Percentiles rank a stretch among this genome's conserved stretches.
These are phyloP conservation scores for Wickerhamiella occidentalis DNA, from an alignment of 805 yeast genomes.

Conservation along the genomic window DNA sequence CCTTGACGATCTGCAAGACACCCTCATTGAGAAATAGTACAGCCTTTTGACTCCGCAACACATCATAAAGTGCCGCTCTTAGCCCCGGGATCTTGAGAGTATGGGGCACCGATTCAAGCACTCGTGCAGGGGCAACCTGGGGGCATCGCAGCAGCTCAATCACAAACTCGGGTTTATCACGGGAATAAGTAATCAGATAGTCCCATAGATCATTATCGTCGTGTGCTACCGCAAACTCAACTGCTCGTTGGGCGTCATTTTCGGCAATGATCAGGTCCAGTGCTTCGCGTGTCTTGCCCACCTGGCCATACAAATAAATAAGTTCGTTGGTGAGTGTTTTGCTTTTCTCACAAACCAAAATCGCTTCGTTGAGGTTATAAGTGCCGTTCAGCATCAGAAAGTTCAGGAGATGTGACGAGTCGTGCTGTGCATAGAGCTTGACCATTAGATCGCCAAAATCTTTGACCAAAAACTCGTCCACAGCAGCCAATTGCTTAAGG, in stretches of 20 bases:
- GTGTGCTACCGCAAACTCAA: slow-evolving; percentile 56
- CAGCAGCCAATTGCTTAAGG: slow-evolving; percentile 43
- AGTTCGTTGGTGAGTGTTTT: slow-evolving; percentile 51
- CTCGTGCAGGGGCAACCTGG: slow-evolving; percentile 47
- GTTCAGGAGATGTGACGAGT: slow-evolving; percentile 41
- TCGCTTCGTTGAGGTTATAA: slow-evolving; percentile 56
- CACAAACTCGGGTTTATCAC: slow-evolving; percentile 63
- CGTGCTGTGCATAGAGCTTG: slow-evolving; percentile 49
- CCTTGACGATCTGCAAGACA: slow-evolving; percentile 42
- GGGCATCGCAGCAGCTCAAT: slow-evolving; percentile 49
- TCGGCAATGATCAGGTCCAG: slow-evolving; percentile 63
- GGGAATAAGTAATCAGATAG: slow-evolving; percentile 55
- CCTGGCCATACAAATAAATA: slow-evolving; percentile 67
- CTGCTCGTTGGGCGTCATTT: slow-evolving; percentile 69
- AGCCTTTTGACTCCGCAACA: slow-evolving; percentile 52
- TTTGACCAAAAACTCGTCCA: slow-evolving; percentile 44
- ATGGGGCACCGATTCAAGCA: slow-evolving; percentile 51
- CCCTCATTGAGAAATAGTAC: slow-evolving; percentile 38
- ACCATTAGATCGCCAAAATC: slow-evolving; percentile 59
- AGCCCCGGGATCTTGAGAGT: slow-evolving; percentile 55
- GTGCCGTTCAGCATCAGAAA: slow-evolving; percentile 46
- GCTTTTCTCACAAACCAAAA: slow-evolving; percentile 44
- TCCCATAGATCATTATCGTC: slow-evolving; percentile 75
- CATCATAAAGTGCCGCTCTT: slow-evolving; percentile 44
- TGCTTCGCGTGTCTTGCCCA: slow-evolving; percentile 71